Percentiles rank a stretch among this genome's conserved stretches.
These are phyloP conservation scores for Emergomyces pasteurianus DNA, from an alignment of 2,329 filamentous ascomycete genomes.

Conservation along the genomic window DNA sequence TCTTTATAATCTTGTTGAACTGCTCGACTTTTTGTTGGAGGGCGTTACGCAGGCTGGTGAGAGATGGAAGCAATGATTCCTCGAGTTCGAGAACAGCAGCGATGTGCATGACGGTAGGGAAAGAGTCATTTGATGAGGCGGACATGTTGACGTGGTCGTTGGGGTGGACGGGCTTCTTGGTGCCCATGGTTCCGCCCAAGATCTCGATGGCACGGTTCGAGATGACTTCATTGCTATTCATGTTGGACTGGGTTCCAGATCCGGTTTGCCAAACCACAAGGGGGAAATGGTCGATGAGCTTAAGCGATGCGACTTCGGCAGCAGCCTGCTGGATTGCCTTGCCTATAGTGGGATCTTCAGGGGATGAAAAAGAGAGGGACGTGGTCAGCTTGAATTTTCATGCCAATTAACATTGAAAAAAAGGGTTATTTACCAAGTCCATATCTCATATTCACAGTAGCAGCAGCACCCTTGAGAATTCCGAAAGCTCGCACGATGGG, in stretches of 20 bases:
- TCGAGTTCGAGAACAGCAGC: slow-evolving; percentile 91
- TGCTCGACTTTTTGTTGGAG: slow-evolving; percentile 80
- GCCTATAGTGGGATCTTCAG: slow-evolving; percentile 70
- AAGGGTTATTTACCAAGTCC: slow-evolving; percentile 51
- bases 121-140: slow-evolving; percentile 96
- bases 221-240: slow-evolving; percentile 99
- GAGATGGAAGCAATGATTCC: slow-evolving; percentile 67
- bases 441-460: slow-evolving; percentile 88
- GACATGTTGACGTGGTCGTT: slow-evolving; percentile 99
- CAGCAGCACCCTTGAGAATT: slow-evolving; percentile 92
- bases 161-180: slow-evolving; percentile 97
- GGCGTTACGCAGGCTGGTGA: slow-evolving; percentile 69
- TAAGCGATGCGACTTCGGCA: slow-evolving; percentile 80
- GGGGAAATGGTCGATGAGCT: slow-evolving; percentile 94
- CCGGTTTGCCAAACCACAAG: slow-evolving; percentile 99
- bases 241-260: slow-evolving; percentile 97
- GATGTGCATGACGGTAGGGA: slow-evolving; percentile 99
- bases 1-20: slow-evolving; percentile 96
- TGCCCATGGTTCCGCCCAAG: slow-evolving; percentile 81
- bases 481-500: slow-evolving; percentile 88
- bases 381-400: slow-evolving; percentile 10
- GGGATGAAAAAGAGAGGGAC: neutral
- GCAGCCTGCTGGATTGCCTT: slow-evolving; percentile 92
- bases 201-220: slow-evolving; percentile 99
- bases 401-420: neutral